Base-by-base conservation (phyloP, 1,284 basidiomycete species). In the Ganoderma sinense region DNA sequence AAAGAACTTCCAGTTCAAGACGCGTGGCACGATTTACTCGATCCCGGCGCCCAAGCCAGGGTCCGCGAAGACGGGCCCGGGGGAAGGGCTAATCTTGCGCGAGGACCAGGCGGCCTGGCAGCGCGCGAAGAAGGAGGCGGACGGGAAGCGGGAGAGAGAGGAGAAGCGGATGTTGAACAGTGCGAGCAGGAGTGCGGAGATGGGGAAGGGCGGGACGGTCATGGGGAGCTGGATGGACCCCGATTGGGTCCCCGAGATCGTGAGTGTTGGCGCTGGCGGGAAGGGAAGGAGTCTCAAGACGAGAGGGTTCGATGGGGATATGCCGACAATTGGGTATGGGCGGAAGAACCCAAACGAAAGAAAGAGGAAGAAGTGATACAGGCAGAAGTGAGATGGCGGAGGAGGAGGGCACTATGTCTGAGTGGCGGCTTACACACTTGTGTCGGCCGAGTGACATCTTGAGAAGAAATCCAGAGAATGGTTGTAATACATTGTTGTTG, bases 21-120 rank as follows among this genome's bases (percentile, higher is more conserved):
- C 93, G 39, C 92, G 98, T 26, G 98, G 98, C 20, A 97, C 96
- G 13, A 94, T 93, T 77, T 99, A 95, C 82, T 91, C 96, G 26
- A 97, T 99, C 72, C 97, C 98, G 4, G 87, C 92, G 56, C 96
- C 98, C 29, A 97, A 97, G 79, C 86, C 94, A 51, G 97, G 97
- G 62, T 91, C 93, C 53, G 91, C 96, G 6, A 97, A 97, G 82
- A 88, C 85, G 29, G 95, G 96, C 1, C 82, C 92, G 20, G 90
- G 93, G 6, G 91, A 92, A 70, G 94, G 94, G 4, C 82, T 97
- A 60, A 93, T 98, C 71, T 82, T 98, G 73, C 87, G 97, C 41
- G 97, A 98, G 81, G 97, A 98, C 81, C 96, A 98, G 80, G 80
- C 87, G 43, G 94, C 95, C 78, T 98, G 93, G 82, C 84, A 92